Percentiles rank a stretch among this genome's conserved stretches.
phyloP scores from a whole-genome alignment of 2,329 filamentous ascomycete species.

The Colletotrichum kahawae region DNA sequence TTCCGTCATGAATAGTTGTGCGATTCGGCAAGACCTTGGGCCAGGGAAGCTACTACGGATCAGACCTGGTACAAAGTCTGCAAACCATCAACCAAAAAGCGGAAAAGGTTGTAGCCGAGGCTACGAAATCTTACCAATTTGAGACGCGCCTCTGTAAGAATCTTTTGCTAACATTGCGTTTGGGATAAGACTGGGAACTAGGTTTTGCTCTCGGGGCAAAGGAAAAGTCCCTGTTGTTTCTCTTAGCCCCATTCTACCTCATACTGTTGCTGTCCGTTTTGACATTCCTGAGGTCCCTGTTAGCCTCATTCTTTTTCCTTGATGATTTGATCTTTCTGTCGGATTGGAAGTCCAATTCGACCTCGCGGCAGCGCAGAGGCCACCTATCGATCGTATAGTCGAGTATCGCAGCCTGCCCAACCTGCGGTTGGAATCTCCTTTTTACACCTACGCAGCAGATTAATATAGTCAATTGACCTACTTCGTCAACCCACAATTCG shows the following conservation, averaged over 20 bases:
- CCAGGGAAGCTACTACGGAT: neutral
- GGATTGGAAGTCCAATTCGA: too few relatives aligned
- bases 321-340: accelerated
- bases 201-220: neutral
- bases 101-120: neutral
- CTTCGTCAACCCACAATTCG: too few relatives aligned
- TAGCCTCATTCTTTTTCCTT: too few relatives aligned
- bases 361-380: too few relatives aligned
- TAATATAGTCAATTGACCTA: too few relatives aligned
- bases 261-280: too few relatives aligned
- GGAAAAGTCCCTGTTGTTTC: neutral
- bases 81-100: neutral
- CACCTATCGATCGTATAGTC: too few relatives aligned
- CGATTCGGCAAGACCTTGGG: neutral
- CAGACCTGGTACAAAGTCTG: neutral
- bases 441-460: too few relatives aligned
- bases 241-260: too few relatives aligned
- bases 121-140: neutral
- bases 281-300: too few relatives aligned
- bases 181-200: accelerated
- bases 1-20: neutral
- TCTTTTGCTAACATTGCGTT: neutral
- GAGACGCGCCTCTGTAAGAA: neutral
- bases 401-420: too few relatives aligned
- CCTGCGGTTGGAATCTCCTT: too few relatives aligned